These are phyloP conservation scores for Datisca glomerata DNA, from an alignment of 306 rosid species.

Conservation along the genomic window DNA sequence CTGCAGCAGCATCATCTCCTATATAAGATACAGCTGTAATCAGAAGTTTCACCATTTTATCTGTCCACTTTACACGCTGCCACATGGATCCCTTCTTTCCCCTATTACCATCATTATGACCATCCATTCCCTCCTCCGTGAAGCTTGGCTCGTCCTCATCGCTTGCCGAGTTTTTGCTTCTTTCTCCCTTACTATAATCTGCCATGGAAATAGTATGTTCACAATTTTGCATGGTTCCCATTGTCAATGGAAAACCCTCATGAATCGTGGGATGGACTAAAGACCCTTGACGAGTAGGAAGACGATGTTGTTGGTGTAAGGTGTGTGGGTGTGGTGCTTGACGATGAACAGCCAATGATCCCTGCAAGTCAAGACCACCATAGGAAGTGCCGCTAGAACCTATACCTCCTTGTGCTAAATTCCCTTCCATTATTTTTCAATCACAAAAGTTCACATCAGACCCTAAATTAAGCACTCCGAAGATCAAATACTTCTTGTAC, in stretches of 20 bases:
- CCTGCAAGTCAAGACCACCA: conserved; percentile 66
- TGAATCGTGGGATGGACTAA: conserved; percentile 33
- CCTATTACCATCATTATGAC: conserved; percentile 32
- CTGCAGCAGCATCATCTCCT: conserved; percentile 50
- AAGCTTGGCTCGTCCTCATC: conserved; percentile 72
- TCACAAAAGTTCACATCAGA: conserved; percentile 23
- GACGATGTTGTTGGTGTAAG: conserved; percentile 37
- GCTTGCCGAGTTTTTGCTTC: conserved; percentile 55
- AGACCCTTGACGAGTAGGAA: conserved; percentile 44
- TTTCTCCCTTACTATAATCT: conserved; percentile 57
- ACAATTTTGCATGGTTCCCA: conserved; percentile 45
- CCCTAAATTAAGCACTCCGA: conserved; percentile 8
- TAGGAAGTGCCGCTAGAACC: conserved; percentile 50
- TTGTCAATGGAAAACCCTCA: conserved; percentile 53
- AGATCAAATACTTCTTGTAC: background rate
- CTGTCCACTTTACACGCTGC: conserved; percentile 93
- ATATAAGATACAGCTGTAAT: conserved; percentile 81
- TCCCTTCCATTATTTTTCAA: conserved; percentile 62
- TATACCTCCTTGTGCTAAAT: conserved; percentile 61
- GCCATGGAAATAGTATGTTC: conserved; percentile 39
- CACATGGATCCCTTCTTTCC: conserved; percentile 64
- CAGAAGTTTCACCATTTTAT: conserved; percentile 85
- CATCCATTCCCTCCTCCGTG: conserved; percentile 53
- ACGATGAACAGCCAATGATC: conserved; percentile 39
- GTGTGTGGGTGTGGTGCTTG: conserved; percentile 35